phyloP scores from a whole-genome alignment of 768 basidiomycete genomes.

The Auriculariales sp. region DNA sequence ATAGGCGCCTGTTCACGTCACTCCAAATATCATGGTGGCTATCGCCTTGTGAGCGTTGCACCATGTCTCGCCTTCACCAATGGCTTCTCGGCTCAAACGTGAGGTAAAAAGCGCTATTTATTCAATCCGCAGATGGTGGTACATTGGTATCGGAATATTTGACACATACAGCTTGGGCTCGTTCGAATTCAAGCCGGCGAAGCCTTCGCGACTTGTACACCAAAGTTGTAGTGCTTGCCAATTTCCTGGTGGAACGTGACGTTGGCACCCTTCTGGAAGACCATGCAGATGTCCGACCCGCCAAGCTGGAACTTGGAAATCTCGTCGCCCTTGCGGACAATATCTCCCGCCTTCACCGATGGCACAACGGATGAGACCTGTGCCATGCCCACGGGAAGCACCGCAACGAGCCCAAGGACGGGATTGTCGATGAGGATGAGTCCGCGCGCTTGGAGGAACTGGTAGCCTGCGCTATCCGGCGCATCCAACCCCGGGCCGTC shows the following conservation, averaged over 20 bases:
- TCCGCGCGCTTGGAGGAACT: constrained; percentile 12
- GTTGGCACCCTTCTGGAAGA: constrained; percentile 11
- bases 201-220: no score
- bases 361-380: constrained; percentile 6
- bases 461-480: constrained; percentile 11
- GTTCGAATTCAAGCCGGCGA: no score
- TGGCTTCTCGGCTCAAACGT: background rate
- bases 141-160: no score
- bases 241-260: no score
- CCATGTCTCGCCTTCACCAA: constrained; percentile 8
- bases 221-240: no score
- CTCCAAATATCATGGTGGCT: no score
- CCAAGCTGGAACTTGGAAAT: constrained; percentile 12
- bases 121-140: no score
- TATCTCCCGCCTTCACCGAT: background rate
- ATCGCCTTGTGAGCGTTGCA: no score
- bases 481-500: no score
- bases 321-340: constrained; percentile 11
- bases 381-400: constrained; percentile 13
- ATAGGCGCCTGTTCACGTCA: no score
- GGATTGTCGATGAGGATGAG: constrained; percentile 10
- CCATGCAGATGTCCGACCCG: constrained; percentile 12
- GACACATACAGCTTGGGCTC: no score
- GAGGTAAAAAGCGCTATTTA: no score
- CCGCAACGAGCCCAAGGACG: constrained; percentile 11